These are phyloP conservation scores for Myxozyma geophila DNA, from an alignment of 805 yeast genomes.

Conservation along the genomic window DNA sequence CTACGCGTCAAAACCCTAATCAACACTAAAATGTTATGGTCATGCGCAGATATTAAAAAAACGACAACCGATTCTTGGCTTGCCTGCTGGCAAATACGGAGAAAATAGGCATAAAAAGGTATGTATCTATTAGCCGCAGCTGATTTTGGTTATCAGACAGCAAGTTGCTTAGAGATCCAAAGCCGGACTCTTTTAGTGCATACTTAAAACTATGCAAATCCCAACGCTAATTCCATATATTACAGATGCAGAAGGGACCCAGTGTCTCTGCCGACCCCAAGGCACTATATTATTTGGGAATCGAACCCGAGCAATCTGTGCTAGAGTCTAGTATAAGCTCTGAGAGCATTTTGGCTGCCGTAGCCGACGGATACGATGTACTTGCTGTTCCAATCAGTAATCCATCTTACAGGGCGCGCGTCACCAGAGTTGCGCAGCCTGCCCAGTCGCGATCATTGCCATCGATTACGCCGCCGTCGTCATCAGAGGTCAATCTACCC, in stretches of 20 bases:
- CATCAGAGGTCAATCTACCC: constrained; percentile 23
- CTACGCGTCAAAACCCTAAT: constrained; percentile 15
- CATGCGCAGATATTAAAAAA: not conserved
- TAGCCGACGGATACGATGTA: constrained; percentile 30
- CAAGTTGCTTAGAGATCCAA: too few relatives aligned
- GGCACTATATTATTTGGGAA: constrained; percentile 20
- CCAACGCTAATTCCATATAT: not conserved
- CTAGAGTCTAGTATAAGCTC: constrained; percentile 6
- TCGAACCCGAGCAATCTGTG: constrained; percentile 20
- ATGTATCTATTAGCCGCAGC: too few relatives aligned
- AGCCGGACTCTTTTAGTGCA: not conserved
- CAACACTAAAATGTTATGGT: not conserved
- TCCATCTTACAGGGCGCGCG: constrained; percentile 23
- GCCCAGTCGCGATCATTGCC: not conserved
- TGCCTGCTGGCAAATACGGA: too few relatives aligned
- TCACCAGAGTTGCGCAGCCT: constrained; percentile 4
- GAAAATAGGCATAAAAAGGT: too few relatives aligned
- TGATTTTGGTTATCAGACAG: too few relatives aligned
- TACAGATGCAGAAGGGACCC: not conserved
- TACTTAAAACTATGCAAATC: not conserved
- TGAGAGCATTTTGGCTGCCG: constrained; percentile 11
- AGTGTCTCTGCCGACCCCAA: not conserved
- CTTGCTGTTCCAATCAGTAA: constrained; percentile 29
- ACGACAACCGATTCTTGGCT: too few relatives aligned
- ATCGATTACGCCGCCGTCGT: constrained; percentile 19